Percentiles rank a stretch among this genome's conserved stretches.
phyloP scores from a whole-genome alignment of 2,329 filamentous ascomycete genomes.

The Colletotrichum salicis region DNA sequence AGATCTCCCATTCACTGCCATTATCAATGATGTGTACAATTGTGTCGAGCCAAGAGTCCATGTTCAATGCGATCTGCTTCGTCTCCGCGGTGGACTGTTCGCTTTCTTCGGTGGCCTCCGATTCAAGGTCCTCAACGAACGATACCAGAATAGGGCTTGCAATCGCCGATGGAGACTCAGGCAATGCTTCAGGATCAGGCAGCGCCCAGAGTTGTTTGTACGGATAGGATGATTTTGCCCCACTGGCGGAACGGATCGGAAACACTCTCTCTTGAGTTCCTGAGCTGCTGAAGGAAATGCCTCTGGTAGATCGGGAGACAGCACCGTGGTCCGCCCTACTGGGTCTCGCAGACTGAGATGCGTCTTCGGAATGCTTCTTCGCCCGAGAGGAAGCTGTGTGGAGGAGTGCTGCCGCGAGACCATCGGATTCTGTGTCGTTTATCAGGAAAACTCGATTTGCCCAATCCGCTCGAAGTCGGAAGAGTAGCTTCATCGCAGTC shows the following conservation, averaged over 20 bases:
- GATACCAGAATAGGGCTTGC: slow-evolving; percentile 65
- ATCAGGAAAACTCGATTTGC: slow-evolving; percentile 80
- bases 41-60: slow-evolving; percentile 79
- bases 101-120: slow-evolving; percentile 20
- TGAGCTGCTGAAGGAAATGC: slow-evolving; percentile 62
- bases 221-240: slow-evolving; percentile 46
- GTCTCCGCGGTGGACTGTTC: slow-evolving; percentile 32
- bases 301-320: slow-evolving; percentile 58
- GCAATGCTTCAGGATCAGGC: slow-evolving; percentile 66
- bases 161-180: slow-evolving; percentile 55
- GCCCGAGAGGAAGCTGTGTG: slow-evolving; percentile 67
- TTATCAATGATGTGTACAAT: slow-evolving; percentile 76
- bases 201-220: slow-evolving; percentile 68
- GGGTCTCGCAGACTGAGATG: slow-evolving; percentile 55
- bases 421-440: slow-evolving; percentile 75
- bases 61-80: slow-evolving; percentile 62
- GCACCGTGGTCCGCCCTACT: slow-evolving; percentile 56
- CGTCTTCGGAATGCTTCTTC: slow-evolving; percentile 63
- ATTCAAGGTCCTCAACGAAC: slow-evolving; percentile 40
- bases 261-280: slow-evolving; percentile 55
- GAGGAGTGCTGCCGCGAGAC: slow-evolving; percentile 77
- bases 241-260: slow-evolving; percentile 55
- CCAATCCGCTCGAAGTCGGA: slow-evolving; percentile 85
- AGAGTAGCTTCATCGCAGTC: slow-evolving; percentile 80
- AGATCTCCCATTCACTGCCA: slow-evolving; percentile 87